Evolutionary conservation across 495 filamentous ascomycete species (phyloP).

Genomic region (Tuber indicum): DNA sequence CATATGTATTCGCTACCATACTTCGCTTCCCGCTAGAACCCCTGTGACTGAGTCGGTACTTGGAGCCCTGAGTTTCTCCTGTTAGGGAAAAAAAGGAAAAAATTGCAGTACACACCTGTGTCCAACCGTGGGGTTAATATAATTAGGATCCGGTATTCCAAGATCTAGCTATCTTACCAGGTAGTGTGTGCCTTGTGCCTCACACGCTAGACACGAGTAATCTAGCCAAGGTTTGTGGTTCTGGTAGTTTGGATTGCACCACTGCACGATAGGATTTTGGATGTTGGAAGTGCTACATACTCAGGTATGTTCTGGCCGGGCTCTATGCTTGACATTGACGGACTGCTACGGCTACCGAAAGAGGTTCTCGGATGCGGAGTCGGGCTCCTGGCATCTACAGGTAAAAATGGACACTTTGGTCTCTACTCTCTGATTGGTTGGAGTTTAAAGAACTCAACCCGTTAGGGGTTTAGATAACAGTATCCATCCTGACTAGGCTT

Average conservation of each 20-base stretch:
- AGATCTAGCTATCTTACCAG: neutral
- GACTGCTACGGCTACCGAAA: neutral
- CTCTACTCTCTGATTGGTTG: neutral
- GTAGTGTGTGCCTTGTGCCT: neutral
- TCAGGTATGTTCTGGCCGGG: neutral
- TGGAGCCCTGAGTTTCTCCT: neutral
- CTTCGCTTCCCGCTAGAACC: neutral
- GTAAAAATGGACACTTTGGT: neutral
- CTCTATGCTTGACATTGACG: neutral
- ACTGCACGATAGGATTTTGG: neutral
- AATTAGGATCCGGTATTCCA: neutral
- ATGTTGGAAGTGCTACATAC: neutral
- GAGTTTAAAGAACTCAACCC: neutral
- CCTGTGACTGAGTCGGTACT: neutral
- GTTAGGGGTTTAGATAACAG: neutral
- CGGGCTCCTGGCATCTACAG: neutral
- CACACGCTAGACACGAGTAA: neutral
- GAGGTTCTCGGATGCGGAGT: neutral
- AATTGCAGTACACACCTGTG: neutral
- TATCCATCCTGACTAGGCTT: neutral
- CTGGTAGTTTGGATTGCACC: neutral
- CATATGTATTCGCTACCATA: neutral
- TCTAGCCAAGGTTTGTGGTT: neutral
- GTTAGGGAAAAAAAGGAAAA: neutral
- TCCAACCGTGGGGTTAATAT: neutral